Conservation (phyloP, 2,329 filamentous ascomycete species). For the Acephala macrosclerotiorum region DNA sequence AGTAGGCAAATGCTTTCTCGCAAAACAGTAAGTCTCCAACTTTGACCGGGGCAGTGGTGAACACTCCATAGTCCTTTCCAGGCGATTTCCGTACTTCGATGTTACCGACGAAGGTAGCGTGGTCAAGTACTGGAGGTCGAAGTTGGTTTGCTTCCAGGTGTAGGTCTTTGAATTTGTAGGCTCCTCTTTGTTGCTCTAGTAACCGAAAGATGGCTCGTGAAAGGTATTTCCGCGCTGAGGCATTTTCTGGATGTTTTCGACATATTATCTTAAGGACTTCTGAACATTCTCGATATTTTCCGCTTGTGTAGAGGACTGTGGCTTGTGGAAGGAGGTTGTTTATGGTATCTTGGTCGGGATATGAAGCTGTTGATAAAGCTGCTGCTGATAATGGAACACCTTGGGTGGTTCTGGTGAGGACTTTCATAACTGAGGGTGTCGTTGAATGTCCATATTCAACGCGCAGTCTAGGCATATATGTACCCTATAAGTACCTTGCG, state of each 20-base stretch:
- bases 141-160: slow-evolving; percentile 23
- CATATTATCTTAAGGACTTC: slow-evolving; percentile 20
- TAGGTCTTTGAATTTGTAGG: slow-evolving; percentile 28
- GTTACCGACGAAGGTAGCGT: slow-evolving; percentile 28
- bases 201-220: slow-evolving; percentile 21
- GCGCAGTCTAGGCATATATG: background rate
- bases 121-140: slow-evolving; percentile 23
- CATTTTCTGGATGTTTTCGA: slow-evolving; percentile 20
- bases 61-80: slow-evolving; percentile 21
- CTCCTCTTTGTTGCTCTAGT: slow-evolving; percentile 26
- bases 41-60: slow-evolving; percentile 26
- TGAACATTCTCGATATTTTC: slow-evolving; percentile 20
- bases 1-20: slow-evolving; percentile 32
- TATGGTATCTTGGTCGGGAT: background rate
- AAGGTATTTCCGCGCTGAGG: slow-evolving; percentile 11
- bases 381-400: background rate
- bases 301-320: slow-evolving; percentile 17
- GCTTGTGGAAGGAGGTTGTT: background rate
- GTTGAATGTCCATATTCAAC: background rate
- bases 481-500: background rate
- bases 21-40: slow-evolving; percentile 30
- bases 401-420: background rate
- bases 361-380: background rate
- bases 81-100: slow-evolving; percentile 19
- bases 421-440: background rate